Percentiles rank a stretch among this genome's conserved stretches.
Conservation (phyloP, 1,284 basidiomycete genomes). For the Gymnopus androsaceus region DNA sequence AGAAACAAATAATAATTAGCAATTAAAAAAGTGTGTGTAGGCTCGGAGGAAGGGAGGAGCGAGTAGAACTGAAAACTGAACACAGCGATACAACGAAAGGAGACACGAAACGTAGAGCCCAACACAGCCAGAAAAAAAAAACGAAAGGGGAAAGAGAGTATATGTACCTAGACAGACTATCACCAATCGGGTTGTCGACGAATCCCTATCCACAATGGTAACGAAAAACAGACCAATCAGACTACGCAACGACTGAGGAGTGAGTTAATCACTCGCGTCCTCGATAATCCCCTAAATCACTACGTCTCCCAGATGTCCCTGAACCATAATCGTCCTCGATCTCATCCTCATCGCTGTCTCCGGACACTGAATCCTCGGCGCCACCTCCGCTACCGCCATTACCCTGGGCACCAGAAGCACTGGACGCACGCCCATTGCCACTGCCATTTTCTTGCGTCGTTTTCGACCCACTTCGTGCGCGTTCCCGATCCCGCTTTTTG, state of each 20-base stretch:
- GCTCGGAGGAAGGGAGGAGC: too few species aligned
- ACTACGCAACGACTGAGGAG: neutral
- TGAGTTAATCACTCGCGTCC: neutral
- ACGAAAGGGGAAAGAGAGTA: too few species aligned
- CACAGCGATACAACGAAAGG: too few species aligned
- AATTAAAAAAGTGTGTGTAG: too few species aligned
- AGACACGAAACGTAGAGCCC: too few species aligned
- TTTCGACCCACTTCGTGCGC: constrained; percentile 15
- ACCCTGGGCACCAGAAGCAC: neutral
- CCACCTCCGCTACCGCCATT: constrained; percentile 4
- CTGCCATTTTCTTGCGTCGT: neutral
- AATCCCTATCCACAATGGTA: too few species aligned
- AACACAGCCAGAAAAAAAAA: too few species aligned
- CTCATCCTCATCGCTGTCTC: constrained; percentile 9
- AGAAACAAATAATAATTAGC: too few species aligned
- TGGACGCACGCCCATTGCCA: neutral
- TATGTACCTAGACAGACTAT: too few species aligned
- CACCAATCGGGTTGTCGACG: too few species aligned
- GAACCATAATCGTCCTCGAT: neutral
- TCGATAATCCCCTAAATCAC: constrained; percentile 5
- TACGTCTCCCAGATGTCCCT: constrained; percentile 1
- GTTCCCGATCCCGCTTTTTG: constrained; percentile 42
- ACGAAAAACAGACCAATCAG: neutral
- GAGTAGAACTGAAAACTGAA: too few species aligned
- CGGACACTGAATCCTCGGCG: neutral